Evolutionary conservation across 306 rosid species (phyloP).

Genomic region (Casuarina cunninghamiana): DNA sequence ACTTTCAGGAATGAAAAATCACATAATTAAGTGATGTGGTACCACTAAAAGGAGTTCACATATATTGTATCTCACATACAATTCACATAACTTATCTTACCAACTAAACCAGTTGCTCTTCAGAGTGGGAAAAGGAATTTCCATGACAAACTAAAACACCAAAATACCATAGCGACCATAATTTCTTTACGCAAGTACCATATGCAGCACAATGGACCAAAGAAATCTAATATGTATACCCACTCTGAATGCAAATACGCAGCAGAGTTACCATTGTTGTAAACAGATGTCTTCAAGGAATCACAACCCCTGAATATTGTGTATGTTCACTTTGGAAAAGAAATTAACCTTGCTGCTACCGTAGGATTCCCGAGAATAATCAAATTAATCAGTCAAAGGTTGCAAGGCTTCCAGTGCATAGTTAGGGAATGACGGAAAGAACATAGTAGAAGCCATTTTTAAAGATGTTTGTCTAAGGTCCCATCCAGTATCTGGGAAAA

Average conservation of each 20-base stretch:
- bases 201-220: not conserved
- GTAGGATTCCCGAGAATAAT: not conserved
- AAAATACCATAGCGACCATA: not conserved
- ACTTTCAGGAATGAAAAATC: not conserved
- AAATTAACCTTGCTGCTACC: not conserved
- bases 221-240: not conserved
- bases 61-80: not conserved
- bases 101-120: no score
- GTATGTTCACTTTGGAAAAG: not conserved
- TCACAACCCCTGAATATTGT: not conserved
- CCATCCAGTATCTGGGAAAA: not conserved
- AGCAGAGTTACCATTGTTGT: not conserved
- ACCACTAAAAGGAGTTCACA: not conserved
- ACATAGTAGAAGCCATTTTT: not conserved
- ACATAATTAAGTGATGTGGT: not conserved
- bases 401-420: not conserved
- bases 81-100: not conserved
- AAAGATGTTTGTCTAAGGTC: slow-evolving; percentile 5
- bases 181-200: not conserved
- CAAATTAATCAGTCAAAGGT: not conserved
- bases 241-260: not conserved
- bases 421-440: not conserved
- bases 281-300: not conserved
- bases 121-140: not conserved
- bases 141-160: not conserved